phyloP scores from a whole-genome alignment of 805 yeast species.

The Candida hungchunana region DNA sequence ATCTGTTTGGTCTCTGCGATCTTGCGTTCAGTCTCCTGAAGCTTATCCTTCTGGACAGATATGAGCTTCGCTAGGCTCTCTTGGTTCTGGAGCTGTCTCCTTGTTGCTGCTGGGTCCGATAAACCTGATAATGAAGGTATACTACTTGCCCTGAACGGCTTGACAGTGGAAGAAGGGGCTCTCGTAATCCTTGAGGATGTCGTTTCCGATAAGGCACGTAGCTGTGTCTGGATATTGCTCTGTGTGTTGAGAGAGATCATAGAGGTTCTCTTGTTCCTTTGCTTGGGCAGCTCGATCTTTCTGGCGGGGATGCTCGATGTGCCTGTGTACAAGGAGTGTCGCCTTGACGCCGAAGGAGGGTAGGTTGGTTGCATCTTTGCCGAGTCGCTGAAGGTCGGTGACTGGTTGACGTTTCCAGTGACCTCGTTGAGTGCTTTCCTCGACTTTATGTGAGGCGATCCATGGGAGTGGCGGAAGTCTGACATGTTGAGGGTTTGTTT shows the following conservation, averaged over 20 bases:
- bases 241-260: too few species aligned
- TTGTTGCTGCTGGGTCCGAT: slow-evolving; percentile 16
- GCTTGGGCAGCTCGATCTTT: background rate
- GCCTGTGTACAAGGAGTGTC: too few species aligned
- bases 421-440: slow-evolving; percentile 21
- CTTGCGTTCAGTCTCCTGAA: slow-evolving; percentile 10
- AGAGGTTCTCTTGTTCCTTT: too few species aligned
- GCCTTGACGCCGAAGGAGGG: background rate
- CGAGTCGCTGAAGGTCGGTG: slow-evolving; percentile 14
- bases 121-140: too few species aligned
- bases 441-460: slow-evolving; percentile 22
- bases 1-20: slow-evolving; percentile 5
- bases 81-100: slow-evolving; percentile 11
- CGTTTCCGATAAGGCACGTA: too few species aligned
- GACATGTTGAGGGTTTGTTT: slow-evolving; percentile 5
- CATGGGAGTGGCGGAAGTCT: slow-evolving; percentile 7
- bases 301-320: background rate
- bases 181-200: too few species aligned
- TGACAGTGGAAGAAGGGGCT: too few species aligned
- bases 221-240: too few species aligned
- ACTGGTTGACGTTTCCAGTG: slow-evolving; percentile 16
- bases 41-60: slow-evolving; percentile 11
- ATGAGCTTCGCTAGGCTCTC: slow-evolving; percentile 11
- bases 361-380: slow-evolving; percentile 1
- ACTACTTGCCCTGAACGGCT: too few species aligned